A percentile compares a stretch with the other conserved stretches of the same genome.
phyloP scores from a whole-genome alignment of 1,139 yeast genomes.

The Saccharomyces pastorianus region DNA sequence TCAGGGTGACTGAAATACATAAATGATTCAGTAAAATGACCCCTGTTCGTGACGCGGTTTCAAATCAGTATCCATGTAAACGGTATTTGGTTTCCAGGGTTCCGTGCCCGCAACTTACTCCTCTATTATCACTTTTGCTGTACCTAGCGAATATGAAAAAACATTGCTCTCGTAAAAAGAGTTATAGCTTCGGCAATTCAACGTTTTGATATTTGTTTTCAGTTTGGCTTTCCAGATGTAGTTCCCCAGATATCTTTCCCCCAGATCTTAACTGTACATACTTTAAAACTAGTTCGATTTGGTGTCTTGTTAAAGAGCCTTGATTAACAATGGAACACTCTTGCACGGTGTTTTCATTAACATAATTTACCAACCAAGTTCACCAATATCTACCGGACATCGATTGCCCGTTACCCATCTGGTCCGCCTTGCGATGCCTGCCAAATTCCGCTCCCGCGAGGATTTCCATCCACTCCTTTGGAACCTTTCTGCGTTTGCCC shows the following conservation, averaged over 20 bases:
- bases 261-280: neutral
- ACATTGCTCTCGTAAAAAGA: too few relatives aligned
- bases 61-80: too few relatives aligned
- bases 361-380: neutral
- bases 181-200: neutral
- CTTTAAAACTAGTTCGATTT: neutral
- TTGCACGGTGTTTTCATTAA: neutral
- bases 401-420: neutral
- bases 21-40: too few relatives aligned
- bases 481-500: too few relatives aligned
- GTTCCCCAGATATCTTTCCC: neutral
- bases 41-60: too few relatives aligned
- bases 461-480: neutral
- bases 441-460: neutral
- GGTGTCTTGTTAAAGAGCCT: neutral
- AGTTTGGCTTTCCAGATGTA: neutral
- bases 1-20: too few relatives aligned
- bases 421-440: neutral
- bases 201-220: neutral
- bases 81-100: too few relatives aligned
- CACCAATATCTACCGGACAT: neutral
- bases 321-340: neutral
- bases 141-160: neutral
- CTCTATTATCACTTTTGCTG: neutral
- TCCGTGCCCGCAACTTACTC: neutral